Evolutionary conservation across 1,284 basidiomycete species (phyloP), one percentile per base, ranked within the genome.

Genomic region (Uromyces viciae-fabae): DNA sequence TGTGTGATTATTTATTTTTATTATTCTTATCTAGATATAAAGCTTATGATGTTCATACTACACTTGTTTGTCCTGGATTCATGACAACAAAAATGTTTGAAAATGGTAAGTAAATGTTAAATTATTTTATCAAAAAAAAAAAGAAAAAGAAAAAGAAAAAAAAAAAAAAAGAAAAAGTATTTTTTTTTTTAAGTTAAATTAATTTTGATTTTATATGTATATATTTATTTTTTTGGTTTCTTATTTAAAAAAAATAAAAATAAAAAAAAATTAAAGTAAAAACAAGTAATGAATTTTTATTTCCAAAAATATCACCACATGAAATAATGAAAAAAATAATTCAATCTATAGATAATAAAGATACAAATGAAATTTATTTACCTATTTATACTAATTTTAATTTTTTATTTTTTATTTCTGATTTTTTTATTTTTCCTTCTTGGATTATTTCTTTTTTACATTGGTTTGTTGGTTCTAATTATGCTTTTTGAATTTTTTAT

Each of bases 261-360:
- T 64, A 28, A 86, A 92, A 52, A 90, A 91, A 0, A 11, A n/a
- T 11, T 7, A 19, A 11, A 77, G 75, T 77, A 42, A 68, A 36
- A 54, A 62, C 62, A 8, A 42, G 62, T 43, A 71, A 71, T 40
- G 46, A 56, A 28, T 95, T 95, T 87, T 88, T 94, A 83, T 88
- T 90, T 54, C 94, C 94, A 0, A 90, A 90, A 36, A 84, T 95
- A 15, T 88, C 89, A 68, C 92, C 94, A 0, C 88, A 92, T 62
- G 87, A 89, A 1, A 88, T 97, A 5, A 93, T 93, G 76, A 93
- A 94, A 85, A 88, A 88, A n/a, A 90, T 96, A 83, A 92, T 96
- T 76, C 86, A 89, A 14, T 91, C 91, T 0, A 85, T 97, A 64
- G 93, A 95, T 84, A 90, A 90, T 58, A 91, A 92, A 82, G 90